A percentile compares a stretch with the other conserved stretches of the same genome.
Conservation (phyloP, 345 rosid genomes). For the Brassica nigra region DNA sequence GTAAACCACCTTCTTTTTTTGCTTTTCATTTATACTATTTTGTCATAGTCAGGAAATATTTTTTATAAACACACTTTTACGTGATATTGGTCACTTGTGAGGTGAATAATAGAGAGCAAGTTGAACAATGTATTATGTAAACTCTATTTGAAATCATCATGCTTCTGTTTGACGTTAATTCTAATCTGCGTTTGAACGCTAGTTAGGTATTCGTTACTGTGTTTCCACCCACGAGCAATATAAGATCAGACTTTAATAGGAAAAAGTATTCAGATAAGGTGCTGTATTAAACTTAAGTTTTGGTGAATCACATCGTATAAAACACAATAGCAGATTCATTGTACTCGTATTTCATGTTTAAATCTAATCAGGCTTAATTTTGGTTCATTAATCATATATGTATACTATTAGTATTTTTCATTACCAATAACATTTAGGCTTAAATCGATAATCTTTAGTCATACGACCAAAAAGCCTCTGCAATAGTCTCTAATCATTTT, state of each 20-base stretch:
- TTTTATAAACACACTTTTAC: background rate
- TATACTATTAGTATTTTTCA: background rate
- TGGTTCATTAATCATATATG: background rate
- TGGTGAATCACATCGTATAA: background rate
- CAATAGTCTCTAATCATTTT: background rate
- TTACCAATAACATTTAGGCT: background rate
- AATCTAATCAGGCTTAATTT: background rate
- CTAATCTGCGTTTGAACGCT: background rate
- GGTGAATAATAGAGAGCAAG: background rate
- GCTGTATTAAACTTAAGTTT: background rate
- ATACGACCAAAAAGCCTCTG: background rate
- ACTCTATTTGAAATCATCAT: slow-evolving; percentile 17
- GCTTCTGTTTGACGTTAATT: background rate
- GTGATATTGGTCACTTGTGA: background rate
- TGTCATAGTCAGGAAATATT: background rate
- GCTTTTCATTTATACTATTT: background rate
- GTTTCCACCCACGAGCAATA: background rate
- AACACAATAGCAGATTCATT: background rate
- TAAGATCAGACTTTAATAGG: background rate
- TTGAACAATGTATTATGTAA: background rate
- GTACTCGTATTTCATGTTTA: background rate
- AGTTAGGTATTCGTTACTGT: background rate
- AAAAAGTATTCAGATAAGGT: background rate
- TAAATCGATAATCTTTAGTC: background rate
- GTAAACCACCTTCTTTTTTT: slow-evolving; percentile 10